Evolutionary conservation across 495 filamentous ascomycete species (phyloP).

Genomic region (Geopyxis carbonaria): DNA sequence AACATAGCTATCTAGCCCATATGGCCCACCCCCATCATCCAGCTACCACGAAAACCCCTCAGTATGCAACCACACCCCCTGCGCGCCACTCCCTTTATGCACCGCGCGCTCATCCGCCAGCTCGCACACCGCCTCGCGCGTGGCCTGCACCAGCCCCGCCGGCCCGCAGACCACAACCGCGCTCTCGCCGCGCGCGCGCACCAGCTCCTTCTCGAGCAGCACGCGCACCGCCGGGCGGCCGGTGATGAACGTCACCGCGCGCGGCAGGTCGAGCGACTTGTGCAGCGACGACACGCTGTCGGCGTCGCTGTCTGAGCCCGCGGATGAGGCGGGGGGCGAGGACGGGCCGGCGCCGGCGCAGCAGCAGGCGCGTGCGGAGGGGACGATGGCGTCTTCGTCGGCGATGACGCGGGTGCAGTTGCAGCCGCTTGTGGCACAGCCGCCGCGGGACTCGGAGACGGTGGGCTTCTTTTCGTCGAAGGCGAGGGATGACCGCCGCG

Average conservation of each 20-base stretch:
- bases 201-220: constrained; percentile 41
- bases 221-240: constrained; percentile 27
- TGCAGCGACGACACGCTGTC: not conserved
- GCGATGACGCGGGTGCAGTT: constrained; percentile 37
- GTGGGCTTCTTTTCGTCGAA: not conserved
- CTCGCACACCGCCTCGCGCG: constrained; percentile 47
- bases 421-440: constrained; percentile 26
- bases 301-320: constrained; percentile 9
- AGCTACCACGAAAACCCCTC: constrained; percentile 21
- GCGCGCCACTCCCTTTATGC: constrained; percentile 78
- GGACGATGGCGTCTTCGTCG: constrained; percentile 29
- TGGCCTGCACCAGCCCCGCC: constrained; percentile 42
- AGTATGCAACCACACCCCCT: constrained; percentile 42
- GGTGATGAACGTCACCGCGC: constrained; percentile 15
- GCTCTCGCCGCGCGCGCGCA: constrained; percentile 63
- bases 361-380: not conserved
- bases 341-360: not conserved
- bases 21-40: not conserved
- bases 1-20: too few relatives aligned
- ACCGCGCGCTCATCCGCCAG: constrained; percentile 75
- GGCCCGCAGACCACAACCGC: constrained; percentile 73
- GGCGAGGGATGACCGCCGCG: too few relatives aligned
- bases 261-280: constrained; percentile 1
- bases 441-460: not conserved
- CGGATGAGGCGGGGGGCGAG: constrained; percentile 11